Evolutionary conservation across 306 rosid genomes (phyloP).

Genomic region (Castanospermum australe): DNA sequence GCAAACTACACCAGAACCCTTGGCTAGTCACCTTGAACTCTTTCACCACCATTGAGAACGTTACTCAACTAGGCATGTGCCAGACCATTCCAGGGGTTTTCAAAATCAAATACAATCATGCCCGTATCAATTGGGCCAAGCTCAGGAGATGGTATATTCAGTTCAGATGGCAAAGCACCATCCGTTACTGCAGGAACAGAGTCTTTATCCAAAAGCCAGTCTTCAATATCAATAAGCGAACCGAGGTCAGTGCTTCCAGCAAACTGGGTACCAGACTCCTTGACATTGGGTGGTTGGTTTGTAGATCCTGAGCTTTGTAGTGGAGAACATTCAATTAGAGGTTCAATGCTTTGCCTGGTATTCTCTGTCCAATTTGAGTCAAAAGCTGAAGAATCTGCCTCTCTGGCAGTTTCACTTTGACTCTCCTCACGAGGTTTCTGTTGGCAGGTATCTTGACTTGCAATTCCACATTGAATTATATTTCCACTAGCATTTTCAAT

Average conservation of each 20-base stretch:
- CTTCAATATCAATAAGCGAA: conserved; percentile 29
- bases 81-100: conserved; percentile 35
- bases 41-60: conserved; percentile 15
- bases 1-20: conserved; percentile 4
- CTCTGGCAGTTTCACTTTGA: conserved; percentile 13
- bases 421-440: conserved; percentile 16
- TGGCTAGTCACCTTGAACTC: conserved; percentile 12
- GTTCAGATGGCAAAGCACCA: conserved; percentile 35
- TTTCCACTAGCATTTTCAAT: not conserved
- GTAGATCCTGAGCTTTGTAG: conserved; percentile 30
- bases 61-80: conserved; percentile 11
- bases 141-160: conserved; percentile 45
- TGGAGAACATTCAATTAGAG: conserved; percentile 24
- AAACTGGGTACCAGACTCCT: conserved; percentile 28
- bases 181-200: conserved; percentile 25
- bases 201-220: conserved; percentile 46
- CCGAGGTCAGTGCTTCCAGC: not conserved
- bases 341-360: conserved; percentile 36
- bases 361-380: conserved; percentile 36
- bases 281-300: conserved; percentile 18
- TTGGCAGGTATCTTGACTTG: conserved; percentile 27
- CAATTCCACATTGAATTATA: not conserved
- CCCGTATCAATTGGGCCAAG: conserved; percentile 32
- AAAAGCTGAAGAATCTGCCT: conserved; percentile 22
- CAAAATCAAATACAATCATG: conserved; percentile 40